Conservation (phyloP, 2,329 filamentous ascomycete genomes). For the Pestalotiopsis sp. region DNA sequence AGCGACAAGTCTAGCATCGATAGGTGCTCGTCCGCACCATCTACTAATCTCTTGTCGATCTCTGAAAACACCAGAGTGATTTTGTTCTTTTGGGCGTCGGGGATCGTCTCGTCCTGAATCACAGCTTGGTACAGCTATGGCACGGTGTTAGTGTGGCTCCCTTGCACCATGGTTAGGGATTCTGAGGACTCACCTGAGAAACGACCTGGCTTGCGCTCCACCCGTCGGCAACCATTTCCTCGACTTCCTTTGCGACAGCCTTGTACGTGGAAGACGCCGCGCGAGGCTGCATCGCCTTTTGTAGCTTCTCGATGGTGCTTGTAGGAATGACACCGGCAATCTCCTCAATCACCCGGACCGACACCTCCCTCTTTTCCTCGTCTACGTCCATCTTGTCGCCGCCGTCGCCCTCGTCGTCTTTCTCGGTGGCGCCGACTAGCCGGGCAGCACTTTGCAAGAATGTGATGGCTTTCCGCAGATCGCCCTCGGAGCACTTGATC, state of each 20-base stretch:
- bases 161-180: background rate
- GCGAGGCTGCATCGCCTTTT: conserved; percentile 75
- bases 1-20: conserved; percentile 85
- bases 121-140: conserved; percentile 78
- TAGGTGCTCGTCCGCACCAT: conserved; percentile 94
- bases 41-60: conserved; percentile 89
- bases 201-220: conserved; percentile 95
- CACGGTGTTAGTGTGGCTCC: conserved; percentile 5
- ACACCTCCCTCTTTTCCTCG: conserved; percentile 63
- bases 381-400: conserved; percentile 65
- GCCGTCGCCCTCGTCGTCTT: conserved; percentile 45
- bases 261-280: conserved; percentile 69
- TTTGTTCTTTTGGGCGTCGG: conserved; percentile 85
- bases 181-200: conserved; percentile 61
- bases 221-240: conserved; percentile 91
- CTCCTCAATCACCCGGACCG: conserved; percentile 82
- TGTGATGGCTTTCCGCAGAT: conserved; percentile 94
- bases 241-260: conserved; percentile 76
- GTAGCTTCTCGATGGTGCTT: conserved; percentile 68
- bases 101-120: conserved; percentile 81
- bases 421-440: conserved; percentile 71
- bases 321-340: conserved; percentile 94
- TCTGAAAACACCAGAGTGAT: conserved; percentile 91
- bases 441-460: conserved; percentile 93
- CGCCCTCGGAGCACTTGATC: conserved; percentile 87